phyloP scores from a whole-genome alignment of 75 land plant species.

The Picea sitchensis region DNA sequence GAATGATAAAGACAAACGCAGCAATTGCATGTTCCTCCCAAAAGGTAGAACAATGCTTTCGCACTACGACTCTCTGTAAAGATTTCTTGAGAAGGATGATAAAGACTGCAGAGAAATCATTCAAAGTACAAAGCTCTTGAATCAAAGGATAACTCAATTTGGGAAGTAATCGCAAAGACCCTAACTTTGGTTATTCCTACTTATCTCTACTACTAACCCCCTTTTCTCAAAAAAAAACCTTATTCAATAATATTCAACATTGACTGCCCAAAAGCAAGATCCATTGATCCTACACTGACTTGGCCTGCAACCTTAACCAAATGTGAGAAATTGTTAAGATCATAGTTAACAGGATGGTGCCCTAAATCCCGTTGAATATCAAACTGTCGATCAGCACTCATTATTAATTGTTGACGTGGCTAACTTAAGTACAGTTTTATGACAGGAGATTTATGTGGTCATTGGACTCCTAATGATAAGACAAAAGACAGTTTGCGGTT shows the following conservation, averaged over 20 bases:
- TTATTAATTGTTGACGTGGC: no score
- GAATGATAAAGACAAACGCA: neutral
- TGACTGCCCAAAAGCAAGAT: neutral
- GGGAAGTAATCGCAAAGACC: no score
- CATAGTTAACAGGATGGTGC: neutral
- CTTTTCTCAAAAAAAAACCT: neutral
- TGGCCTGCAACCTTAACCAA: neutral
- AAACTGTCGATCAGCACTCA: no score
- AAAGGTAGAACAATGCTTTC: neutral
- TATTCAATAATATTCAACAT: neutral
- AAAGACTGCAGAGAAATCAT: neutral
- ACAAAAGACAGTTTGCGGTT: no score
- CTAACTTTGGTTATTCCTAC: no score
- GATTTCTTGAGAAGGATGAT: neutral
- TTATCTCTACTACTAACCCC: neutral
- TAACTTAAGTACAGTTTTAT: no score
- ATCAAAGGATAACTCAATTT: neutral
- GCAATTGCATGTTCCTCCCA: neutral
- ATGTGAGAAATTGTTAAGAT: neutral
- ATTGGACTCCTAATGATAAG: no score
- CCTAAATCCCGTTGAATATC: no score
- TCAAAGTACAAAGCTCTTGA: neutral
- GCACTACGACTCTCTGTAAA: neutral
- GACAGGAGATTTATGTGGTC: no score
- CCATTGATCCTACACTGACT: neutral